Base-by-base conservation (phyloP, 306 rosid species). In the Casuarina equisetifolia region DNA sequence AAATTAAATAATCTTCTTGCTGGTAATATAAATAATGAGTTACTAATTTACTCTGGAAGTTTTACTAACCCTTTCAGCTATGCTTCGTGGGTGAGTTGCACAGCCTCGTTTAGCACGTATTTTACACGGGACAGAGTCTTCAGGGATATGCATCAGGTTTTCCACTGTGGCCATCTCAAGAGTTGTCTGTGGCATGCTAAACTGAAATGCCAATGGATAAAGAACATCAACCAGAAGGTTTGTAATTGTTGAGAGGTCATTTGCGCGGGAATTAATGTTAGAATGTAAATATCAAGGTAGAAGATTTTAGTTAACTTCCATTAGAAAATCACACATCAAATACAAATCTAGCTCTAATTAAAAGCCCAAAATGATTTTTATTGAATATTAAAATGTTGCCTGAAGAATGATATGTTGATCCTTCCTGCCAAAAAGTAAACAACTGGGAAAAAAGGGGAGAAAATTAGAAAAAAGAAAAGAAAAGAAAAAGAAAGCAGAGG, bases 81-180 rank as follows among this genome's bases (percentile, higher is more conserved):
- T 95, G 83, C 99, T 95, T 54, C 99, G 91, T 19, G 99, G 98
- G 81, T 95, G 99, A 76, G 99, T 95, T 12, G 99, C 99, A 78
- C 96, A 92, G 48, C 99, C 99, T 81, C 99, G 96, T 85, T 95
- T 95, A 3, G 99, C 99, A 51, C 99, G 97, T 51, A 95, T 95
- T 87, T 95, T 95, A 77, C 98, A 92, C 19, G 99, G 97, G 54
- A 92, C 97, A 16, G 97, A 92, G 70, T 95, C 97, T 82, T 92
- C 89, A 6, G 99, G 99, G 71, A 95, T 92, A 20, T 91, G 92
- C 59, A 95, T 80, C 17, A 95, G 83, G 77, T 88, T 91, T 67
- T 95, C 97, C 48, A 89, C 88, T 0, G 90, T 76, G 48, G 91
- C 94, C 93, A 95, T 90, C 78, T 95, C 99, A 5, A 95, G 80